A percentile compares a stretch with the other conserved stretches of the same genome.
These are phyloP conservation scores for Thecaphora frezii DNA, from an alignment of 1,284 basidiomycete species.

Conservation along the genomic window DNA sequence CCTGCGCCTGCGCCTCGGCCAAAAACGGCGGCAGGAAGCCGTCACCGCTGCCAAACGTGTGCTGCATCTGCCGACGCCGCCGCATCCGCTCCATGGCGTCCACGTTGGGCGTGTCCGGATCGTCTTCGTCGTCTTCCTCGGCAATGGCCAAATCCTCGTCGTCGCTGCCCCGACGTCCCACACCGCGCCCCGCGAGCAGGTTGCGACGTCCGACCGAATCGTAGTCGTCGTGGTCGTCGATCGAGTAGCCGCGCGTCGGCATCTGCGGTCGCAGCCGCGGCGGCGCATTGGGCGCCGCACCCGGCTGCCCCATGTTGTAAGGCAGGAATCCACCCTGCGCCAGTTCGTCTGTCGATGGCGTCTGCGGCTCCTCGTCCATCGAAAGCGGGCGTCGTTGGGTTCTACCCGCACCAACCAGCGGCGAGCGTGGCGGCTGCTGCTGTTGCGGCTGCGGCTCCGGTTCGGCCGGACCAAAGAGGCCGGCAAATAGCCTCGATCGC, in stretches of 20 bases:
- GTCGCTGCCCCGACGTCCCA: neutral
- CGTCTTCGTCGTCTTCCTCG: conserved; percentile 15
- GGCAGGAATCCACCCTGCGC: conserved; percentile 31
- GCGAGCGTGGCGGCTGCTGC: conserved; percentile 3
- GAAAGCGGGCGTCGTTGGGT: neutral
- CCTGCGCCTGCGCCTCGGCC: conserved; percentile 14
- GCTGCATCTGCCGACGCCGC: conserved; percentile 29
- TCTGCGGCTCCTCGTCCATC: conserved; percentile 33
- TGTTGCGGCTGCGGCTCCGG: conserved; percentile 8
- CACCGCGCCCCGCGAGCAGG: conserved; percentile 12
- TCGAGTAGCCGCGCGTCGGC: conserved; percentile 31
- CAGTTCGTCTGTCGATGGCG: conserved; percentile 26
- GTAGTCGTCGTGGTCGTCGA: conserved; percentile 30
- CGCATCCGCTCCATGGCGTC: conserved; percentile 18
- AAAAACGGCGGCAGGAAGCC: conserved; percentile 6
- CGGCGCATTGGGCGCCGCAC: conserved; percentile 29
- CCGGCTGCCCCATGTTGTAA: conserved; percentile 8
- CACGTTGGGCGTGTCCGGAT: conserved; percentile 13
- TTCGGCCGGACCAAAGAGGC: conserved; percentile 30
- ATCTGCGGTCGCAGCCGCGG: conserved; percentile 25
- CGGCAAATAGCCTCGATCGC: conserved; percentile 28
- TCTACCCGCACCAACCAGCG: conserved; percentile 14
- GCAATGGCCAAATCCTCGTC: neutral
- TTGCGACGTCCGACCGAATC: conserved; percentile 27
- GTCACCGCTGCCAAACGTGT: conserved; percentile 13